These are phyloP conservation scores for Erysiphe pulchra DNA, from an alignment of 2,329 filamentous ascomycete genomes.

Conservation along the genomic window DNA sequence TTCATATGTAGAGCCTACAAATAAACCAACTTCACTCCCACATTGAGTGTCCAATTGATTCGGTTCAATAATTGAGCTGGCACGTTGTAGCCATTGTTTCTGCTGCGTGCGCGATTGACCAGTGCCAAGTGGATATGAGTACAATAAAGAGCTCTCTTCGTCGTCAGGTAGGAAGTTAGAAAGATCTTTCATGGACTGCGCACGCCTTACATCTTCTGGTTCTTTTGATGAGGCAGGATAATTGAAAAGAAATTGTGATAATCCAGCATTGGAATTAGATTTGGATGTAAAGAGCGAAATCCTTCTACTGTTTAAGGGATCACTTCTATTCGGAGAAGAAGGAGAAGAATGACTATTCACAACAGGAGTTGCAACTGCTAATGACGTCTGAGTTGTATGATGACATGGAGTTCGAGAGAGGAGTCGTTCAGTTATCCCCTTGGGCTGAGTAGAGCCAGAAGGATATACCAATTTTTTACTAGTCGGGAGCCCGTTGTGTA, in stretches of 20 bases:
- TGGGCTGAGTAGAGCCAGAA: constrained; percentile 26
- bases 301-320: constrained; percentile 11
- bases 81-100: constrained; percentile 49
- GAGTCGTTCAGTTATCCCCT: constrained; percentile 40
- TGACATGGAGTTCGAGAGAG: constrained; percentile 37
- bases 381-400: constrained; percentile 34
- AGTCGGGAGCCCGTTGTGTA: constrained; percentile 1
- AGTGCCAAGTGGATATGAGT: constrained; percentile 7
- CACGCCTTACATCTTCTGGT: constrained; percentile 9
- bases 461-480: constrained; percentile 15
- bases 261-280: constrained; percentile 23
- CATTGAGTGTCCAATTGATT: constrained; percentile 20
- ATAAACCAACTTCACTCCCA: constrained; percentile 6
- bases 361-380: constrained; percentile 20
- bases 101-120: constrained; percentile 44
- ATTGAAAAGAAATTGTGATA: constrained; percentile 20
- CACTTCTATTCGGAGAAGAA: constrained; percentile 8
- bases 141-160: constrained; percentile 12
- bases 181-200: constrained; percentile 12
- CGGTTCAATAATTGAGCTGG: constrained; percentile 45
- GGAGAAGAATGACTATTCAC: constrained; percentile 13
- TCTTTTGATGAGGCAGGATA: constrained; percentile 1
- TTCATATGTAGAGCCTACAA: constrained; percentile 27
- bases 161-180: constrained; percentile 16
- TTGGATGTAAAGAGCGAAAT: constrained; percentile 33